Evolutionary conservation across 1,284 basidiomycete species (phyloP), one percentile per base, ranked within the genome.

Genomic region (Marasmius oreades): DNA sequence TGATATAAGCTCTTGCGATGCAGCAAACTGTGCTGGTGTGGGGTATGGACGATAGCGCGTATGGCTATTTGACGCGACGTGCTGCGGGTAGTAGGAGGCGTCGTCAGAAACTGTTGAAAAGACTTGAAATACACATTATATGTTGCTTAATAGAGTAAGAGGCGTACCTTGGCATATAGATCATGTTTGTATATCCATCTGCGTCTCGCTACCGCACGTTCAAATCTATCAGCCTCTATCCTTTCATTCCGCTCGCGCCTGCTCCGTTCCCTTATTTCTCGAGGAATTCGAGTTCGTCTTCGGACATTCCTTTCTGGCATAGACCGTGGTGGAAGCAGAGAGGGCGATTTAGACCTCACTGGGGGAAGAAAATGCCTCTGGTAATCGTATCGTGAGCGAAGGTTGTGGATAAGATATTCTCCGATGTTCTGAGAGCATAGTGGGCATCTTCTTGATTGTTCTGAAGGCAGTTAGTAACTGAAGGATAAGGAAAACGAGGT

Each of bases 11-110:
- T 92, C 88, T 39, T 77, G 78, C 18, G 90, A 90, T 1, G 85
- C 79, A 24, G 90, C 61, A 62, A 95, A 92, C 65, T 92, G 90
- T 1, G 85, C 71, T 1, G 93, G 92, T 0, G 85, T 86, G 6
- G 92, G 92, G 63, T 84, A 90, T 18, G 92, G 90, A 11, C 85
- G 82, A 69, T 89, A 95, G 50, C 88, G 83, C 3, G 93, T 94
- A 64, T 81, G 86, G 0, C 81, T 69, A 66, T 95, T 96, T 18
- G 90, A 91, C 4, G 90, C 92, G 55, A 95, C 83, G 66, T 96
- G 93, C 91, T 94, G 56, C 83, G 66, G 95, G 93, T 90, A 94
- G 56, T 18, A 50, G 26, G 55, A 47, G n/a, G 47, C 23, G 55
- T 39, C 34, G 51, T 58, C 48, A 57, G 54, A 55, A 48, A 24